These are phyloP conservation scores for Lachnellula suecica DNA, from an alignment of 2,329 filamentous ascomycete species.

Conservation along the genomic window DNA sequence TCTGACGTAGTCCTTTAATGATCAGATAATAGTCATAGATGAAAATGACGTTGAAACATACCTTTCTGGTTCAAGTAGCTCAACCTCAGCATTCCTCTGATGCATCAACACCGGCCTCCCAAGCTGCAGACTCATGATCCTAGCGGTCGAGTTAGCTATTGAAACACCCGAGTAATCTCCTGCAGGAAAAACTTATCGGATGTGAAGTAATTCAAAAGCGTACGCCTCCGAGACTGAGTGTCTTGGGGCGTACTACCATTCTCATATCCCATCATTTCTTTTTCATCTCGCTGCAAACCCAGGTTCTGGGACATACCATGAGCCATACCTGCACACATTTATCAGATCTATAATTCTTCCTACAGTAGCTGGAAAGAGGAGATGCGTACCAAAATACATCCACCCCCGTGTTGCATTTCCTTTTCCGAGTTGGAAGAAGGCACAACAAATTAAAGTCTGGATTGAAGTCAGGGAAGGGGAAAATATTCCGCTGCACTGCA, in stretches of 20 bases:
- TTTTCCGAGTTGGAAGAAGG: not conserved
- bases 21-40: not conserved
- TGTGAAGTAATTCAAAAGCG: slow-evolving; percentile 11
- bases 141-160: slow-evolving; percentile 4
- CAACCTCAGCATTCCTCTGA: not conserved
- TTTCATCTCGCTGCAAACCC: not conserved
- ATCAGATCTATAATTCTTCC: too few relatives aligned
- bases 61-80: not conserved
- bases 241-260: slow-evolving; percentile 7
- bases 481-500: not conserved
- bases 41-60: not conserved
- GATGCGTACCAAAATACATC: not conserved
- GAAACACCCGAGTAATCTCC: not conserved
- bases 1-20: not conserved
- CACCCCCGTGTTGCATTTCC: not conserved
- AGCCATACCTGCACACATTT: slow-evolving; percentile 21
- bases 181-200: slow-evolving; percentile 16
- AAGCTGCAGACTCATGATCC: slow-evolving; percentile 7
- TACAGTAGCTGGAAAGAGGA: too few relatives aligned
- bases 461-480: not conserved
- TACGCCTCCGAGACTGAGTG: slow-evolving; percentile 9
- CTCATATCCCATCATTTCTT: not conserved
- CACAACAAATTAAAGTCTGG: not conserved
- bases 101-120: slow-evolving; percentile 1
- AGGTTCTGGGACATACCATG: slow-evolving; percentile 22